A percentile compares a stretch with the other conserved stretches of the same genome.
These are phyloP conservation scores for Phycomyces blakesleeanus DNA, from an alignment of 192 early-diverging fungal genomes.

Conservation along the genomic window DNA sequence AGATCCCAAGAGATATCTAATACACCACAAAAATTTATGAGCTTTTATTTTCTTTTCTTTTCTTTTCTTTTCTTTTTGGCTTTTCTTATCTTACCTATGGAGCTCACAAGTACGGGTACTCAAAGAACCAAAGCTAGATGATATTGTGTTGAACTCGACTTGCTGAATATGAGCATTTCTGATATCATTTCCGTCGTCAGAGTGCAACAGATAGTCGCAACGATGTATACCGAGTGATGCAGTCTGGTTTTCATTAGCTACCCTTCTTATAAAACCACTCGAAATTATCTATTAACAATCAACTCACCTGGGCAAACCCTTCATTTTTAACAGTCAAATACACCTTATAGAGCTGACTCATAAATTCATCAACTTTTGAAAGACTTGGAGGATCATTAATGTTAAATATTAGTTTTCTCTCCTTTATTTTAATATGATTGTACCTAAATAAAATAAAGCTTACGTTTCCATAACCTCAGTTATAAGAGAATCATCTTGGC, in stretches of 20 bases:
- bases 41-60: conserved; percentile 1
- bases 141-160: conserved; percentile 96
- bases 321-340: conserved; percentile 62
- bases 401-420: background rate
- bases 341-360: conserved; percentile 67
- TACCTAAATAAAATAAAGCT: background rate
- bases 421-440: background rate
- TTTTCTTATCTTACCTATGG: conserved; percentile 57
- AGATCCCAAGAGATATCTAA: conserved; percentile 47
- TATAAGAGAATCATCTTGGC: conserved; percentile 75
- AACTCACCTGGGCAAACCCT: conserved; percentile 55
- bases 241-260: conserved; percentile 27
- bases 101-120: conserved; percentile 70
- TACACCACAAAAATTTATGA: background rate
- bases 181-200: conserved; percentile 37
- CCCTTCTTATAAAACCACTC: no score
- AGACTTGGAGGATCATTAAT: conserved; percentile 41
- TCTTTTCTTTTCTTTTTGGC: conserved; percentile 51
- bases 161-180: conserved; percentile 64
- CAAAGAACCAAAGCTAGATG: conserved; percentile 85
- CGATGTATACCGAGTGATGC: conserved; percentile 83
- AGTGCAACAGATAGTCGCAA: conserved; percentile 89
- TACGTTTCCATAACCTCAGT: conserved; percentile 67
- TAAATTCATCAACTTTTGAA: conserved; percentile 82
- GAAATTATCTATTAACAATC: no score